Conservation (phyloP, 2,329 filamentous ascomycete genomes). For the Cadophora malorum region DNA sequence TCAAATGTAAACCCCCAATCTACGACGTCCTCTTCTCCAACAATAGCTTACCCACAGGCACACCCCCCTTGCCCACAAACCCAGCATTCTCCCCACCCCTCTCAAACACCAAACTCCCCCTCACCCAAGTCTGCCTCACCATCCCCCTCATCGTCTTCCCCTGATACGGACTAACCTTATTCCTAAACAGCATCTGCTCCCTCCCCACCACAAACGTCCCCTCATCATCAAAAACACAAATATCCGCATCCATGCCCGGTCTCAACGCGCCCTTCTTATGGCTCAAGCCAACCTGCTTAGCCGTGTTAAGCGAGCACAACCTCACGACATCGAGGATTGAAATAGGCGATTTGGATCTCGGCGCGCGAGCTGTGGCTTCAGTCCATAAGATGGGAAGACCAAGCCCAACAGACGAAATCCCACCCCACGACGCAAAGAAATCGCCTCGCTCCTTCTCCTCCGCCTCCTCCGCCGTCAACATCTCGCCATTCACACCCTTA, state of each 20-base stretch:
- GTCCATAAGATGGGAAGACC: conserved; percentile 84
- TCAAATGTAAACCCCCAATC: not conserved
- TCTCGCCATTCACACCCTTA: conserved; percentile 39
- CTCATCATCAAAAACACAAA: conserved; percentile 91
- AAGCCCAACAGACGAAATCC: conserved; percentile 91
- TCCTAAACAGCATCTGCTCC: conserved; percentile 77
- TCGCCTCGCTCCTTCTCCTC: conserved; percentile 66
- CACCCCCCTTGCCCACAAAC: conserved; percentile 52
- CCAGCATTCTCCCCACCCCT: conserved; percentile 46
- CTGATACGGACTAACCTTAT: conserved; percentile 46
- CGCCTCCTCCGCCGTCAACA: conserved; percentile 44
- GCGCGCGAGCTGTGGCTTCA: conserved; percentile 52
- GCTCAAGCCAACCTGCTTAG: conserved; percentile 83
- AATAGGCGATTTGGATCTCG: conserved; percentile 31
- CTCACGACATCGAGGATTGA: conserved; percentile 78
- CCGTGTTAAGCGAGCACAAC: conserved; percentile 86
- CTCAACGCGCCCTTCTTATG: conserved; percentile 81
- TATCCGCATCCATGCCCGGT: conserved; percentile 85
- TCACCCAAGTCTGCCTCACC: conserved; percentile 46
- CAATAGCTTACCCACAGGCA: conserved; percentile 55
- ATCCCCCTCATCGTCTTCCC: conserved; percentile 71
- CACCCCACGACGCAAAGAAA: conserved; percentile 96
- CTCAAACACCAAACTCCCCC: conserved; percentile 44
- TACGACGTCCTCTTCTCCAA: conserved; percentile 50
- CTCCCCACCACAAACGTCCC: conserved; percentile 75